Evolutionary conservation across 768 basidiomycete genomes (phyloP).

Genomic region (Xanthoconium purpureum): DNA sequence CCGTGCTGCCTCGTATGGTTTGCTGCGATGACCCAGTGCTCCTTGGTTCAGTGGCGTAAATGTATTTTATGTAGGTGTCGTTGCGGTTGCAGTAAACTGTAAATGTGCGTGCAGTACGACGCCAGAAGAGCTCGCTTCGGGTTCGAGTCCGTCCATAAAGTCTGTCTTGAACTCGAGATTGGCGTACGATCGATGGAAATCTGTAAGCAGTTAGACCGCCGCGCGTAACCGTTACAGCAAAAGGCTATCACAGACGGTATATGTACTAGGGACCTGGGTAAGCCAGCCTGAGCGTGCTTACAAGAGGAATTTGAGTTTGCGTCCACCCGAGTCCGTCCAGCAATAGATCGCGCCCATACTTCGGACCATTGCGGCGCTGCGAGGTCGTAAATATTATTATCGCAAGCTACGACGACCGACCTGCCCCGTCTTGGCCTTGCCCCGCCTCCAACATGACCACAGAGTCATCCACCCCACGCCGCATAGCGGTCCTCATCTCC

Average conservation of each 20-base stretch:
- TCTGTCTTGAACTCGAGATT: neutral
- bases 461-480: neutral
- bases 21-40: neutral
- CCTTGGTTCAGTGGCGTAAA: neutral
- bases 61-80: neutral
- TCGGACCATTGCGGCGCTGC: conserved; percentile 1
- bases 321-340: neutral
- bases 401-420: conserved; percentile 7
- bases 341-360: neutral
- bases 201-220: too few species aligned
- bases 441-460: conserved; percentile 1
- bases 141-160: neutral
- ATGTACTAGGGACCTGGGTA: too few species aligned
- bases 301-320: neutral
- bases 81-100: neutral
- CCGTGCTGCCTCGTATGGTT: neutral
- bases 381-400: neutral
- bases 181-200: neutral
- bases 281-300: too few species aligned
- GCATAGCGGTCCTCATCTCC: conserved; percentile 50
- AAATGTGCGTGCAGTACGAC: neutral
- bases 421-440: conserved; percentile 1
- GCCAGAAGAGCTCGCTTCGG: neutral
- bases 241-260: too few species aligned
- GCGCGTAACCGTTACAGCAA: too few species aligned